Evolutionary conservation across 257 asterid genomes (phyloP).

Genomic region (Rhazya stricta): DNA sequence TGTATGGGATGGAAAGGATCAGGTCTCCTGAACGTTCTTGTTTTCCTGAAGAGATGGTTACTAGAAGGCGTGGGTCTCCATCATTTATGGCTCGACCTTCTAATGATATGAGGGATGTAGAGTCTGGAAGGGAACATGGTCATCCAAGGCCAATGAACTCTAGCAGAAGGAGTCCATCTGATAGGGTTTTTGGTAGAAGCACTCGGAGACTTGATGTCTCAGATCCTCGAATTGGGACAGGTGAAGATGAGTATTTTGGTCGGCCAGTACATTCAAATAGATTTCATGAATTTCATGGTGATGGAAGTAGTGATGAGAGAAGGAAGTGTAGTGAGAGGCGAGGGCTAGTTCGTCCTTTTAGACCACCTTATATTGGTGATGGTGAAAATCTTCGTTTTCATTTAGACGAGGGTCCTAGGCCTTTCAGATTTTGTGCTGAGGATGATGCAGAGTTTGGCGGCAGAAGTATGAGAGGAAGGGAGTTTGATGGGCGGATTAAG

Average conservation of each 20-base stretch:
- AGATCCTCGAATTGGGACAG: slow-evolving; percentile 57
- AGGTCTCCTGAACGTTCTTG: slow-evolving; percentile 69
- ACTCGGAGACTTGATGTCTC: slow-evolving; percentile 50
- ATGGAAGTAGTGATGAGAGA: slow-evolving; percentile 58
- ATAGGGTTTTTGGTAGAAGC: slow-evolving; percentile 38
- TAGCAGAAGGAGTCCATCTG: slow-evolving; percentile 52
- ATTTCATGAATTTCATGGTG: slow-evolving; percentile 41
- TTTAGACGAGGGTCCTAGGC: slow-evolving; percentile 50
- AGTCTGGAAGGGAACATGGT: slow-evolving; percentile 49
- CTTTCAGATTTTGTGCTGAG: slow-evolving; percentile 58
- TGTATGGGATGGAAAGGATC: slow-evolving; percentile 59
- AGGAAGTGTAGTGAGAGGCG: slow-evolving; percentile 69
- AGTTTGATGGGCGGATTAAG: slow-evolving; percentile 64
- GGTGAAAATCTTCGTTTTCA: slow-evolving; percentile 52
- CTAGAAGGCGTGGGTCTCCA: slow-evolving; percentile 74
- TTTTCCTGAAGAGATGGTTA: slow-evolving; percentile 58
- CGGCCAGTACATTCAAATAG: slow-evolving; percentile 41
- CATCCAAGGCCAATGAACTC: slow-evolving; percentile 46
- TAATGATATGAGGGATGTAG: slow-evolving; percentile 54
- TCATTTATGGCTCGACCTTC: slow-evolving; percentile 39
- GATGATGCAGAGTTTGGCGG: slow-evolving; percentile 49
- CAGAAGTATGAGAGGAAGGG: slow-evolving; percentile 71
- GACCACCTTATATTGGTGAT: slow-evolving; percentile 45
- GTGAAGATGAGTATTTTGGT: slow-evolving; percentile 47
- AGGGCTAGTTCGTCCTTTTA: slow-evolving; percentile 42